These are phyloP conservation scores for Torulaspora gathmanii DNA, from an alignment of 805 yeast species.

Conservation along the genomic window DNA sequence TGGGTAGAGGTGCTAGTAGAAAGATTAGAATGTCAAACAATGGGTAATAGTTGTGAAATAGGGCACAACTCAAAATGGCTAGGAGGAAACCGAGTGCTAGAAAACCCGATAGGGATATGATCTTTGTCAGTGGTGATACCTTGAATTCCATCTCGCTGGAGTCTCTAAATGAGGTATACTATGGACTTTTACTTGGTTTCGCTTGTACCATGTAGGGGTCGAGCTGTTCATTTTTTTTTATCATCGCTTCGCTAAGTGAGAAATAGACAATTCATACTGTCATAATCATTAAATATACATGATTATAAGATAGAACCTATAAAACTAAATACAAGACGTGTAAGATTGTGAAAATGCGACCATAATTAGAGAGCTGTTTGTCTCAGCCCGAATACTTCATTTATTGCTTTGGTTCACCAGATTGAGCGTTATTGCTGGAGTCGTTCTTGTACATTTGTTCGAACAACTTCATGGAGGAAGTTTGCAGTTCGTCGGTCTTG, in stretches of 20 bases:
- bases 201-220: background rate
- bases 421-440: conserved; percentile 17
- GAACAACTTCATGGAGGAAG: conserved; percentile 68
- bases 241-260: background rate
- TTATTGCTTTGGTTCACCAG: conserved; percentile 25
- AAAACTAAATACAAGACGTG: conserved; percentile 15
- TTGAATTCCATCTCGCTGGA: conserved; percentile 22
- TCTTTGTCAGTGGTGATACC: conserved; percentile 35
- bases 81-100: conserved; percentile 86
- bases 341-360: conserved; percentile 6
- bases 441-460: conserved; percentile 50
- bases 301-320: conserved; percentile 11
- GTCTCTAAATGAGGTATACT: background rate
- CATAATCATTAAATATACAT: conserved; percentile 10
- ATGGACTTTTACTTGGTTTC: background rate
- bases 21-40: conserved; percentile 65
- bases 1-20: conserved; percentile 68
- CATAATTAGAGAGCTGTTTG: conserved; percentile 5
- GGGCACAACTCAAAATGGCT: conserved; percentile 81
- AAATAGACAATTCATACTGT: background rate
- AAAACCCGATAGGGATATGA: conserved; percentile 39
- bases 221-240: background rate
- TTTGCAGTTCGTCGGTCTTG: conserved; percentile 72
- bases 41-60: conserved; percentile 90
- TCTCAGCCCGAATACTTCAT: conserved; percentile 10